Evolutionary conservation across 2,329 filamentous ascomycete genomes (phyloP), one percentile per base, ranked within the genome.

Genomic region (Dissoconium aciculare): DNA sequence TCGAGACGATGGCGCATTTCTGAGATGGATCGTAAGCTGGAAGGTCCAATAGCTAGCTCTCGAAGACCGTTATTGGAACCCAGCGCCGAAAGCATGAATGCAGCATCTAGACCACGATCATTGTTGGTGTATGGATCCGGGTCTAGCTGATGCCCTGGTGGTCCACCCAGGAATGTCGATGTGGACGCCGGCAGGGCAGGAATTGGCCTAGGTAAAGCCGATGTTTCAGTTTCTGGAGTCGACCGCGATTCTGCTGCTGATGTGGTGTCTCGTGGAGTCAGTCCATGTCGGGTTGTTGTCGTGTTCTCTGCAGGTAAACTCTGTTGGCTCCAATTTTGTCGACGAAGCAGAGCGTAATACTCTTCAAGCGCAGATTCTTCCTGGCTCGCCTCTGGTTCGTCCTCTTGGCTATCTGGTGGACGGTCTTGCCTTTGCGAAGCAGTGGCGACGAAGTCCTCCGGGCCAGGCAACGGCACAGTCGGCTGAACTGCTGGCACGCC

Each of bases 311-410:
- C n/a, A n/a, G n/a, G n/a, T n/a, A n/a, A n/a, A n/a, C n/a, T n/a
- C n/a, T 36, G 34, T 17, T 43, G 42, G 14, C 30, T 39, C 38
- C 45, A 40, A 12, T 42, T 41, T 26, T 52, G 49, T 3, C 37
- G 35, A 23, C 45, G 36, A 5, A 51, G 34, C 39, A 49, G 30
- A n/a, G 38, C 33, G 28, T 51, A 48, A 30, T 50, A 51, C 29
- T 51, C 41, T 16, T 51, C 44, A 8, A 51, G 30, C 5, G 25
- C 30, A 2, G 27, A 26, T 26, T 46, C 45, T 14, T 37, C 32
- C 3, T 21, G 21, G 10, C 26, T 11, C 12, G 14, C 21, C 11
- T 27, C 28, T 11, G 26, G 26, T 27, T 12, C 29, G 11, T 15
- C 27, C 14, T 24, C 15, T 21, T 2, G 29, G 16, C 9, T 13